Base-by-base conservation (phyloP, 176 grass and related monocot genomes). In the Metroxylon sagu region DNA sequence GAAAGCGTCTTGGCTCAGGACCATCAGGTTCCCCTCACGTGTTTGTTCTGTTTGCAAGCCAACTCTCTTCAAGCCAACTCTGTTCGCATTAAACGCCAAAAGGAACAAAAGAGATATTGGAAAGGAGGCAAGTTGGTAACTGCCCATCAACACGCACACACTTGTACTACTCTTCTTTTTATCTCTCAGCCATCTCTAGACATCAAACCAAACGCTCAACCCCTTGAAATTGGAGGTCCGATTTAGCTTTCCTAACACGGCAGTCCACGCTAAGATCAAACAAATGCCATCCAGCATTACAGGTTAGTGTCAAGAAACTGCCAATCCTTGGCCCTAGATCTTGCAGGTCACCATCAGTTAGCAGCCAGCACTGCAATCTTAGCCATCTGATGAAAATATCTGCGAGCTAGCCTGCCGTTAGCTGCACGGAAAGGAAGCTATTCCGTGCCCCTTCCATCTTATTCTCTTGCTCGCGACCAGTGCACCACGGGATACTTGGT, bases 191-290 rank as follows among this genome's bases (percentile, higher is more conserved):
- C 60, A 61, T 61, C 18, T 62, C 5, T 73, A 29, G 18, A 56
- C 66, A 77, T 54, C 8, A 50, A 69, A 8, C 16, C 14, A 4
- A 18, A 77, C 56, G 49, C 53, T 54, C 62, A 63, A 63, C 74
- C 68, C 54, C 26, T 60, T 43, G 17, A 27, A 69, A 10, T n/a
- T 18, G 51, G 30, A 48, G 29, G 23, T 30, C 30, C 62, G 48
- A 21, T 25, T 51, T n/a, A 16, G 28, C 50, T 75, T 57, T 61
- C 74, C 56, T 49, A 77, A 62, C 65, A 69, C 56, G 62, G 69
- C 74, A 69, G 5, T 54, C 56, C 65, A 57, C 56, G 61, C 28
- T 62, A 54, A 54, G 65, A 77, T 77, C 74, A 77, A 77, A 69
- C 55, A 60, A 77, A 77, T 62, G 74, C 65, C 57, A 69, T 77